Percentiles rank a stretch among this genome's conserved stretches.
phyloP scores from a whole-genome alignment of 106 monocot species.

The Acanthochlamys bracteata region DNA sequence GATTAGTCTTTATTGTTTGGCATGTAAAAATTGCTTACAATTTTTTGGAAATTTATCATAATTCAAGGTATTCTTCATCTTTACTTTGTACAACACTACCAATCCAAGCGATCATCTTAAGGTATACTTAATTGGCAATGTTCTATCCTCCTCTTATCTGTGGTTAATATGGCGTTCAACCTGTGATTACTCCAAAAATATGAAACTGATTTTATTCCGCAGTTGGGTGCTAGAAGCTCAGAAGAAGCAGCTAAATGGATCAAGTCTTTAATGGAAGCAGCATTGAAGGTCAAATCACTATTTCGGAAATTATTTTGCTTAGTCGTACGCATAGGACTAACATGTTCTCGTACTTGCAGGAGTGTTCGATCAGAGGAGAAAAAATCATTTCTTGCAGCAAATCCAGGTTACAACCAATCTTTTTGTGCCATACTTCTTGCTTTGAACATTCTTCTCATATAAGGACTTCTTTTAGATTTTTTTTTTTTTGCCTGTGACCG shows the following conservation, averaged over 20 bases:
- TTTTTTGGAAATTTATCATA: neutral
- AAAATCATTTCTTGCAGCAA: slow-evolving; percentile 32
- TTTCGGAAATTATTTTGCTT: too few relatives aligned
- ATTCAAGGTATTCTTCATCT: slow-evolving; percentile 71
- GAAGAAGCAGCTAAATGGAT: slow-evolving; percentile 91
- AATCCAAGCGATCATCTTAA: slow-evolving; percentile 72
- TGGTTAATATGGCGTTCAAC: too few relatives aligned
- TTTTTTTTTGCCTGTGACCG: too few relatives aligned
- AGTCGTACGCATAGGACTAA: neutral
- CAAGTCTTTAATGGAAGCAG: slow-evolving; percentile 43
- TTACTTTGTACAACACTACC: slow-evolving; percentile 66
- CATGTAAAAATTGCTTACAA: neutral
- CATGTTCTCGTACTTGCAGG: slow-evolving; percentile 28
- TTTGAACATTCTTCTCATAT: neutral
- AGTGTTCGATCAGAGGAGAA: slow-evolving; percentile 29
- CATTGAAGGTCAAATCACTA: slow-evolving; percentile 27
- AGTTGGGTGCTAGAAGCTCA: slow-evolving; percentile 96
- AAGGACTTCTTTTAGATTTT: too few relatives aligned
- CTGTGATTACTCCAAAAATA: too few relatives aligned
- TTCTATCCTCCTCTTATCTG: neutral
- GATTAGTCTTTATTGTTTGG: too few relatives aligned
- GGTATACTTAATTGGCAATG: slow-evolving; percentile 18
- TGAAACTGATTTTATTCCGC: too few relatives aligned
- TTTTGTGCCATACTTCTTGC: slow-evolving; percentile 40
- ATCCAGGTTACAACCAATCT: slow-evolving; percentile 37